These are phyloP conservation scores for Didymella pinodella DNA, from an alignment of 2,329 filamentous ascomycete species.

Conservation along the genomic window DNA sequence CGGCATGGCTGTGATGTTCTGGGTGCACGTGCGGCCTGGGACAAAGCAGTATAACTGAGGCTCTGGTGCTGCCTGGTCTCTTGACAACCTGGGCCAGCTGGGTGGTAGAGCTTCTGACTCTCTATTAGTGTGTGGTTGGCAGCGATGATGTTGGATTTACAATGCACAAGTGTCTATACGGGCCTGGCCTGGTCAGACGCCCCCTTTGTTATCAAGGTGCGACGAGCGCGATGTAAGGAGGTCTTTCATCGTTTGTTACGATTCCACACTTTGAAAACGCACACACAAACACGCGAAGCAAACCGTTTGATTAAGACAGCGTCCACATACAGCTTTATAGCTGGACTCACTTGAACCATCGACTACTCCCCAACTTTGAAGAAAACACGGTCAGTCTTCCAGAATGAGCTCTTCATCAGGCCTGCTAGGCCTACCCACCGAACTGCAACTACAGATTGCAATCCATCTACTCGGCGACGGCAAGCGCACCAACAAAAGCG, in stretches of 20 bases:
- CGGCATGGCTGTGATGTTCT: background rate
- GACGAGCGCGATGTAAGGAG: background rate
- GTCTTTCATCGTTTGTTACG: slow-evolving; percentile 2
- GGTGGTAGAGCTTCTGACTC: background rate
- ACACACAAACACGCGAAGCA: background rate
- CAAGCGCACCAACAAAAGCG: background rate
- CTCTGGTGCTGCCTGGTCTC: background rate
- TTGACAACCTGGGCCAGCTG: background rate
- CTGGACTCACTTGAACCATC: background rate
- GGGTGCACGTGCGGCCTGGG: background rate
- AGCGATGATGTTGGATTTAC: background rate
- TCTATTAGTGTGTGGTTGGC: background rate
- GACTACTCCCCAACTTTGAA: background rate
- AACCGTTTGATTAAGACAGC: background rate
- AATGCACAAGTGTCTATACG: background rate
- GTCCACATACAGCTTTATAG: background rate
- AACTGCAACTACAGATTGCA: slow-evolving; percentile 4
- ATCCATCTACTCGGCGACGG: background rate
- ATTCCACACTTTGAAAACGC: background rate
- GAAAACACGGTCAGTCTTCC: background rate
- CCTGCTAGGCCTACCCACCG: slow-evolving; percentile 1
- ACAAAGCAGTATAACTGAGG: background rate
- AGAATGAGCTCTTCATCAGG: background rate
- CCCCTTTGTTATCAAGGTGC: background rate
- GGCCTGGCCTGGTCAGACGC: background rate